phyloP scores from a whole-genome alignment of 2,329 filamentous ascomycete species.

The Massarina eburnea region DNA sequence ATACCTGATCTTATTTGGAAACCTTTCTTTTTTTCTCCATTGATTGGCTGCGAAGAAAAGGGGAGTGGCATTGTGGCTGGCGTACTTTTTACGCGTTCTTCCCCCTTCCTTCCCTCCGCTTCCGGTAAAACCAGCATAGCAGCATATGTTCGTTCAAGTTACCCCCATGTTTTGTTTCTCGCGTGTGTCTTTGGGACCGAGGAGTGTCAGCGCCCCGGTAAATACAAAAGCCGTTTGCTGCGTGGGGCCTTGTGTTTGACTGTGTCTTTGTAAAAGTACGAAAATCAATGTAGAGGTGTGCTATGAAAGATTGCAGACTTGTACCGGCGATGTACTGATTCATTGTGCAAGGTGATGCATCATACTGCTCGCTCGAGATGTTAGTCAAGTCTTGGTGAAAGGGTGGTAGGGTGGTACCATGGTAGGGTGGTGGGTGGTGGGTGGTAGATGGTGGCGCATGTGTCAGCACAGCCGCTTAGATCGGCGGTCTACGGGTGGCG shows the following conservation, averaged over 20 bases:
- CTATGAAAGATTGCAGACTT: neutral
- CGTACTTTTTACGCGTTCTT: slow-evolving; percentile 28
- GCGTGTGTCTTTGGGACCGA: neutral
- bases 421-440: too few relatives aligned
- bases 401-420: too few relatives aligned
- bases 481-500: neutral
- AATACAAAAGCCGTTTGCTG: slow-evolving; percentile 19
- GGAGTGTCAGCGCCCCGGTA: slow-evolving; percentile 9
- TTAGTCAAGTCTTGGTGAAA: too few relatives aligned
- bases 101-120: slow-evolving; percentile 16
- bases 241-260: neutral
- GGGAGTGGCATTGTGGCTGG: slow-evolving; percentile 32
- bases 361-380: neutral
- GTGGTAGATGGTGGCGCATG: neutral
- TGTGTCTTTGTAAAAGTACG: neutral
- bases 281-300: neutral
- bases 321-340: too few relatives aligned
- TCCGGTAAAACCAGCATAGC: slow-evolving; percentile 27
- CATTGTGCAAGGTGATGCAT: too few relatives aligned
- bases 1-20: slow-evolving; percentile 25
- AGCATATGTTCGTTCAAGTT: slow-evolving; percentile 17
- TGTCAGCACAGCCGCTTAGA: neutral
- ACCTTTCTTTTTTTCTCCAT: slow-evolving; percentile 8
- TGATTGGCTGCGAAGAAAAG: slow-evolving; percentile 8
- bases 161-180: neutral